A percentile compares a stretch with the other conserved stretches of the same genome.
Conservation (phyloP, 352 stramenopile genomes). For the Globisporangium apiculatum region DNA sequence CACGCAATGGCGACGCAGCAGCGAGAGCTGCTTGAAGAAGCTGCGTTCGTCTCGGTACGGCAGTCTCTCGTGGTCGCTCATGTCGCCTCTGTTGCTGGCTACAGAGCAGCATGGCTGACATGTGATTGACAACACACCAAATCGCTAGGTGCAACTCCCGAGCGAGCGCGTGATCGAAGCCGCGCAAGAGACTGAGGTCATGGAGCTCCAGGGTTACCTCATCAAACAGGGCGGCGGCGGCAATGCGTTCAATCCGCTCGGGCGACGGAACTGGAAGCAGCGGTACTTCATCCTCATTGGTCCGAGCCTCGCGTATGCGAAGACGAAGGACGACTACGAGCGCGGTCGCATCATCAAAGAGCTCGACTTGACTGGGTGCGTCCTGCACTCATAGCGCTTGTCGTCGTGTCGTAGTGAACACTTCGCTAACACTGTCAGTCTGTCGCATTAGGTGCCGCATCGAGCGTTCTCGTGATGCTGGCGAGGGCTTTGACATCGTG, state of each 20-base stretch:
- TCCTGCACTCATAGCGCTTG: neutral
- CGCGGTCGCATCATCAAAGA: constrained; percentile 84
- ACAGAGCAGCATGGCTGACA: neutral
- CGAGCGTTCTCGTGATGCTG: constrained; percentile 63
- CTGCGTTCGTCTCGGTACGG: constrained; percentile 63
- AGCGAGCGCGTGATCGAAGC: constrained; percentile 78
- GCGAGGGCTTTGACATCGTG: constrained; percentile 81
- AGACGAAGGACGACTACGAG: constrained; percentile 85
- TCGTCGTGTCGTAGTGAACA: neutral
- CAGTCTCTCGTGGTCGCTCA: constrained; percentile 3
- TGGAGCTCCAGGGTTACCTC: constrained; percentile 73
- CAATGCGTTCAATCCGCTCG: constrained; percentile 68
- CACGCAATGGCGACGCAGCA: constrained; percentile 60
- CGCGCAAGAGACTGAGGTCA: constrained; percentile 53
- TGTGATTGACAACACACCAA: neutral
- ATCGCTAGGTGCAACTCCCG: constrained; percentile 49
- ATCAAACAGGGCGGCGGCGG: constrained; percentile 83
- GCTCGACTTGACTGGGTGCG: constrained; percentile 65
- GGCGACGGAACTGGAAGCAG: constrained; percentile 86
- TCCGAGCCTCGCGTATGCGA: constrained; percentile 69
- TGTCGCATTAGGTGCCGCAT: constrained; percentile 43
- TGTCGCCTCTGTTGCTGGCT: neutral
- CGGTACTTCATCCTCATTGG: constrained; percentile 81
- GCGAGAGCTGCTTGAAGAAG: constrained; percentile 66
- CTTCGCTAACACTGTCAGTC: neutral